Conservation (phyloP, 2,329 filamentous ascomycete species). For the Chaetomiaceae sp. region DNA sequence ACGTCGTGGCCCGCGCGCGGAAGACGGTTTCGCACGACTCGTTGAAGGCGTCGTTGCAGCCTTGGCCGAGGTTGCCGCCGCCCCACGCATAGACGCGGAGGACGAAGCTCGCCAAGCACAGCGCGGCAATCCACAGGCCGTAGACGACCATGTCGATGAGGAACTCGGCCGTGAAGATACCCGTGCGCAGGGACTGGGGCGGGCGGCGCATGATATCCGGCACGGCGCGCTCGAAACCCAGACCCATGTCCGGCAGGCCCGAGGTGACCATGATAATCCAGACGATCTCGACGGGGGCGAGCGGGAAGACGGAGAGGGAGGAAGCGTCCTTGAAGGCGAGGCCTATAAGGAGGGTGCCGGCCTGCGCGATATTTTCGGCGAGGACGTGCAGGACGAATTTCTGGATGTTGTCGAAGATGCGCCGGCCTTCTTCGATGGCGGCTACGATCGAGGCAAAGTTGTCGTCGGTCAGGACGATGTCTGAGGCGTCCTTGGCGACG, state of each 20-base stretch:
- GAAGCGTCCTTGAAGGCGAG: constrained; percentile 62
- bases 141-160: constrained; percentile 65
- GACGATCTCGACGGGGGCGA: constrained; percentile 69
- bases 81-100: constrained; percentile 53
- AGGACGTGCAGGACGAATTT: constrained; percentile 67
- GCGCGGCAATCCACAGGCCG: constrained; percentile 57
- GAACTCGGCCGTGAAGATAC: constrained; percentile 63
- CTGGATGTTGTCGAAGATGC: constrained; percentile 70
- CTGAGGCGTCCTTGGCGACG: constrained; percentile 74
- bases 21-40: constrained; percentile 53
- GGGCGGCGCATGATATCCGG: constrained; percentile 64
- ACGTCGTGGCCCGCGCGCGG: constrained; percentile 65
- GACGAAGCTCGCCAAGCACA: constrained; percentile 60
- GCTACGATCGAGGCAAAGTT: constrained; percentile 79
- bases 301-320: constrained; percentile 61
- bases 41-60: constrained; percentile 55
- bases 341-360: constrained; percentile 62
- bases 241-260: constrained; percentile 65
- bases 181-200: constrained; percentile 56
- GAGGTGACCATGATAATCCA: constrained; percentile 76
- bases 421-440: constrained; percentile 66
- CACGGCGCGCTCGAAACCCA: constrained; percentile 66
- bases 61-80: constrained; percentile 44
- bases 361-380: constrained; percentile 67
- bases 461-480: constrained; percentile 84